Conservation (phyloP, 2,329 filamentous ascomycete genomes). For the Colletotrichum sojae region DNA sequence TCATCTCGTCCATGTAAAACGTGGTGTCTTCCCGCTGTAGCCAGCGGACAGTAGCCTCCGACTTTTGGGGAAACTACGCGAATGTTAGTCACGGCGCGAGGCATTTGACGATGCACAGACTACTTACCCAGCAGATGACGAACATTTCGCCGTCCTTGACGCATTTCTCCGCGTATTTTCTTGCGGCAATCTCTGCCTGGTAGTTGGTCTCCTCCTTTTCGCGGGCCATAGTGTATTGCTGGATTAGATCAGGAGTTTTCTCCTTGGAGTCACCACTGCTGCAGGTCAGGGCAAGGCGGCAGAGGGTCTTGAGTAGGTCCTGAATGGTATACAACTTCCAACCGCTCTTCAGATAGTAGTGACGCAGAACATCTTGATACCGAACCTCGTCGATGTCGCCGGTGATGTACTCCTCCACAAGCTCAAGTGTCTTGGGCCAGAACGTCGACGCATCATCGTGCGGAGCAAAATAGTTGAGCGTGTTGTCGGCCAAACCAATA, state of each 20-base stretch:
- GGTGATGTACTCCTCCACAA: conserved; percentile 89
- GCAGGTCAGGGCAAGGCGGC: conserved; percentile 85
- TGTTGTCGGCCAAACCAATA: conserved; percentile 86
- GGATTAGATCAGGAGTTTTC: conserved; percentile 91
- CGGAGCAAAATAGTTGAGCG: conserved; percentile 81
- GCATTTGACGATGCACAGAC: neutral
- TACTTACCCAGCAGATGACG: conserved; percentile 89
- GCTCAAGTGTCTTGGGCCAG: conserved; percentile 86
- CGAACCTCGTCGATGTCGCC: conserved; percentile 85
- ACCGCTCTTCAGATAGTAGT: conserved; percentile 90
- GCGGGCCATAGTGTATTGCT: conserved; percentile 87
- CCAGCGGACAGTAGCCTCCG: conserved; percentile 80
- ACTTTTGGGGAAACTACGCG: conserved; percentile 75
- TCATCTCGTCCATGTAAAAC: conserved; percentile 90
- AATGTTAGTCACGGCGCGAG: conserved; percentile 48
- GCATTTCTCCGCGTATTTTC: conserved; percentile 92
- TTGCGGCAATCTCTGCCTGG: conserved; percentile 88
- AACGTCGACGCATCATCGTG: conserved; percentile 75
- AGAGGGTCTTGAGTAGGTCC: conserved; percentile 86
- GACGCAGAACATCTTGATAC: conserved; percentile 91
- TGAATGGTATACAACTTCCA: conserved; percentile 96
- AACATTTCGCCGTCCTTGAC: conserved; percentile 95
- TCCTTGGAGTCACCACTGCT: conserved; percentile 91
- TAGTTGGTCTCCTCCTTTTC: conserved; percentile 89
- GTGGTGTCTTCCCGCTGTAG: conserved; percentile 79